phyloP scores from a whole-genome alignment of 257 asterid genomes.

The Solanum bulbocastanum region DNA sequence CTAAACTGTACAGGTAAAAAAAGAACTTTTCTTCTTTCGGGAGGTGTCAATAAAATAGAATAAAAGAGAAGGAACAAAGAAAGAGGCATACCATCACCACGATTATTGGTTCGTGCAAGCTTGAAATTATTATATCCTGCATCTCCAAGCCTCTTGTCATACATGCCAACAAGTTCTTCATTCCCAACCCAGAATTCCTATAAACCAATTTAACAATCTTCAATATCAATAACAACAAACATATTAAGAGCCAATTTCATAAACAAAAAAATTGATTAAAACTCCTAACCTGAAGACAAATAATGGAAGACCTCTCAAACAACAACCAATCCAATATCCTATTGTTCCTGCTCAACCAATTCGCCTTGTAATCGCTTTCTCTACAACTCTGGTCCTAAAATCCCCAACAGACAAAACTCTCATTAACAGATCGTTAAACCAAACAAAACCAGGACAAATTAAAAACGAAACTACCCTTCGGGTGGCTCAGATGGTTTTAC shows the following conservation, averaged over 20 bases:
- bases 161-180: constrained; percentile 77
- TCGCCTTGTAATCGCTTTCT: constrained; percentile 78
- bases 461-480: neutral
- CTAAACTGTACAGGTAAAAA: neutral
- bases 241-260: neutral
- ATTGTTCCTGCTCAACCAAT: constrained; percentile 83
- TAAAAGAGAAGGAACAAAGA: neutral
- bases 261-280: neutral
- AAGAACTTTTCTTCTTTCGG: neutral
- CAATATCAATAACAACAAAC: neutral
- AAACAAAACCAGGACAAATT: neutral
- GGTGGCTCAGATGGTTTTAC: no score
- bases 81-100: constrained; percentile 80
- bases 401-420: neutral
- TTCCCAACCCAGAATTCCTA: constrained; percentile 99
- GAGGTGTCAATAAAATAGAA: neutral
- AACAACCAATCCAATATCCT: constrained; percentile 84
- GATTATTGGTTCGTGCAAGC: constrained; percentile 92
- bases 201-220: neutral
- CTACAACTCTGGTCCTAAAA: constrained; percentile 80
- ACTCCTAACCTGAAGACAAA: constrained; percentile 79
- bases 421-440: neutral
- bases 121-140: constrained; percentile 83
- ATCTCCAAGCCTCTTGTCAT: constrained; percentile 87
- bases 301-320: constrained; percentile 87